Evolutionary conservation across 805 yeast species (phyloP), one percentile per base, ranked within the genome.

Genomic region (Scheffersomyces stipitis): DNA sequence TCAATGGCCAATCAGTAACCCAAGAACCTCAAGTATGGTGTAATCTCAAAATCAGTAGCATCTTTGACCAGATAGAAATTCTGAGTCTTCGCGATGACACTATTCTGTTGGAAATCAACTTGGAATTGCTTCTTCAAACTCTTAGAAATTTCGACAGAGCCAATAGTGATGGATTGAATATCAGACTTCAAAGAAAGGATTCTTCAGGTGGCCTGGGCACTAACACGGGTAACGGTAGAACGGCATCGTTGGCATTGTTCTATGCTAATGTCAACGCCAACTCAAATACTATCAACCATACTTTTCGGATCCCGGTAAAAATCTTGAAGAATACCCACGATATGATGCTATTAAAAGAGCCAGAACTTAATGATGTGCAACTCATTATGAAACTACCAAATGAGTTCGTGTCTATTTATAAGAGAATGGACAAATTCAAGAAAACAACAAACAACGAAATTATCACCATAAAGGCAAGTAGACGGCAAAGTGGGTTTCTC

Each of bases 1-100:
- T 58, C 13, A 53, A 60, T 38, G 56, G 48, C 17, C 51, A 74
- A 1, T 66, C 75, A 6, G 46, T 70, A 18, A 65, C 71, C 30
- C 63, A 53, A 26, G 83, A 80, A 40, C 86, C 88, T 2, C 86
- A 81, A 43, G 76, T 80, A 2, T 83, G 88, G 87, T 73, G 83
- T 45, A 76, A 75, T 41, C 50, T 83, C 10, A 64, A 71, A 13
- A 66, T 63, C 54, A 36, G 51, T 3, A 59, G 67, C 10, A 52
- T 79, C 26, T 75, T 81, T 64, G 67, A 66, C 45, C 59, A 66
- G 28, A 68, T 75, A 28, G 80, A 76, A 41, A 68, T 80, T 23
- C 71, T 66, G 34, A 75, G 83, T 30, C 47, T 70, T 1, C 60
- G 80, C 17, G 76, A 78, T 24, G 73, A 81, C 48, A 65, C 71